phyloP scores from a whole-genome alignment of 768 basidiomycete species.

The Mycena polygramma region DNA sequence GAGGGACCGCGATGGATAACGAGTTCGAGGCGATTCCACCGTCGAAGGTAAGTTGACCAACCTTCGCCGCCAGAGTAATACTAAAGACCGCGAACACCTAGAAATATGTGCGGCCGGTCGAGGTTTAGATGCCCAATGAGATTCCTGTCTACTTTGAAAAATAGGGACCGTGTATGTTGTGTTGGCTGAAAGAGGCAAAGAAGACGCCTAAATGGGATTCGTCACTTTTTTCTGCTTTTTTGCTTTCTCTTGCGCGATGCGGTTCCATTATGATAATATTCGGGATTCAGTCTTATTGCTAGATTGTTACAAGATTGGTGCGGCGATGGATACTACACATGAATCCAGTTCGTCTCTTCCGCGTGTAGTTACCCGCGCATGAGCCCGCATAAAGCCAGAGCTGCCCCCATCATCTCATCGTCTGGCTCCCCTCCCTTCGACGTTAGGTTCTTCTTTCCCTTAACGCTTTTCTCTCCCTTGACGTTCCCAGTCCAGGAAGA shows the following conservation, averaged over 20 bases:
- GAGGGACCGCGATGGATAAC: neutral
- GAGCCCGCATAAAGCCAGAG: constrained; percentile 74
- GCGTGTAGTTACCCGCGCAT: constrained; percentile 21
- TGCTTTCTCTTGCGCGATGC: too few species aligned
- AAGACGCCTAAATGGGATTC: neutral
- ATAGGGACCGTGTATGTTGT: too few species aligned
- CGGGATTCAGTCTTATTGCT: neutral
- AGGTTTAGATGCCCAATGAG: too few species aligned
- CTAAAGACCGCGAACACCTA: too few species aligned
- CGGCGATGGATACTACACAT: neutral
- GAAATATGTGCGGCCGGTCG: too few species aligned
- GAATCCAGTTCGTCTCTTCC: neutral
- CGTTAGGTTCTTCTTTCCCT: neutral
- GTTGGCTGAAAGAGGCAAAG: neutral
- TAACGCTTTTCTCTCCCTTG: neutral
- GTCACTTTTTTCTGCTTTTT: too few species aligned
- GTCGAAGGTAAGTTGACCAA: neutral
- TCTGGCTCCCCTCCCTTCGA: constrained; percentile 51
- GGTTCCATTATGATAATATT: too few species aligned
- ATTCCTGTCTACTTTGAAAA: too few species aligned
- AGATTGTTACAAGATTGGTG: constrained; percentile 11
- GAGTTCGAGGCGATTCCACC: neutral
- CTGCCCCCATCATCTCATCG: constrained; percentile 79
- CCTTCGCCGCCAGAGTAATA: neutral
- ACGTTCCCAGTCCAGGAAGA: constrained; percentile 47